Evolutionary conservation across 192 early-diverging fungal genomes (phyloP).

Genomic region (Chytriomyces confervae): DNA sequence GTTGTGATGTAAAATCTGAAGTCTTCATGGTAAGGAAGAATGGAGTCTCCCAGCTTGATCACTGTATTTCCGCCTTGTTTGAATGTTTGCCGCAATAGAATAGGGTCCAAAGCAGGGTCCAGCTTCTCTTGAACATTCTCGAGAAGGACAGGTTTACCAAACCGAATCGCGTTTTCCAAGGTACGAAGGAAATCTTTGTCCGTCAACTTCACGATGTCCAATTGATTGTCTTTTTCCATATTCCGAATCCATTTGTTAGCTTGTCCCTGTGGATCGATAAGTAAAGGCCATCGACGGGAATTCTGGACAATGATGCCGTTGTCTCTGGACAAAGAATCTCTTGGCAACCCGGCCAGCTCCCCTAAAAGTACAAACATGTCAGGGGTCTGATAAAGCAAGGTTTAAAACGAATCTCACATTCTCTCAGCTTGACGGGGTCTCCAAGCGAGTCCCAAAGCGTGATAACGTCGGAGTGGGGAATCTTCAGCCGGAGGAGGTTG

Average conservation of each 20-base stretch:
- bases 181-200: conserved; percentile 66
- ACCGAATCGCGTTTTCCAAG: conserved; percentile 66
- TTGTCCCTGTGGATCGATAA: conserved; percentile 71
- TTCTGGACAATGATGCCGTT: conserved; percentile 68
- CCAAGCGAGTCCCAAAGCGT: conserved; percentile 60
- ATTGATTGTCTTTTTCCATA: conserved; percentile 65
- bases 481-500: conserved; percentile 55
- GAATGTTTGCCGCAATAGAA: conserved; percentile 62
- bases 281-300: conserved; percentile 65
- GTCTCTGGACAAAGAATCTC: conserved; percentile 63
- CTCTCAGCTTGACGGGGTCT: conserved; percentile 64
- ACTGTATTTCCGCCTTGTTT: conserved; percentile 66
- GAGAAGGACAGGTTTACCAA: conserved; percentile 65
- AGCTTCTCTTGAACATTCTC: conserved; percentile 65
- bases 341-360: conserved; percentile 62
- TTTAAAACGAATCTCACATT: conserved; percentile 43
- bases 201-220: conserved; percentile 67
- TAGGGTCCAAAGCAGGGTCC: conserved; percentile 66
- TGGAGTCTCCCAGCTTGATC: conserved; percentile 67
- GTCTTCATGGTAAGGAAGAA: conserved; percentile 68
- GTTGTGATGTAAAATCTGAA: conserved; percentile 68
- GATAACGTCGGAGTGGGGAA: conserved; percentile 66
- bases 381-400: neutral
- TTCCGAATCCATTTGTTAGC: conserved; percentile 72
- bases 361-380: neutral